Evolutionary conservation across 371 early-diverging fungal species (phyloP), one percentile per base, ranked within the genome.

Genomic region (Vairimorpha ceranae): DNA sequence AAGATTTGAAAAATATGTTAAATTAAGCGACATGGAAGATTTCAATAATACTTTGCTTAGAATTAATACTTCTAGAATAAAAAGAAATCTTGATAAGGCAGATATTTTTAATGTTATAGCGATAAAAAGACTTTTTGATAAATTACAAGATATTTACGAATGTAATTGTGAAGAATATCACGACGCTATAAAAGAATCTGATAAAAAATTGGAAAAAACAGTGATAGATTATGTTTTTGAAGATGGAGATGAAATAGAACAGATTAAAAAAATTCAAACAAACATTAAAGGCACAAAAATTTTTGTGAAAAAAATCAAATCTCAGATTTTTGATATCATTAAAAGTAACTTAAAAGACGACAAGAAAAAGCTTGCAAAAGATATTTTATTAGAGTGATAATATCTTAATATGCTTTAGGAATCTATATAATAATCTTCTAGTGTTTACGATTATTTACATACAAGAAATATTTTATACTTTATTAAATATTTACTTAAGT

Each of bases 1-100:
- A n/a, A 72, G 67, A 32, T 48, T 81, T 3, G 46, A 76, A 54
- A 59, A 75, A 30, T 52, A 74, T 65, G 56, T 81, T 14, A 69
- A 72, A 36, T 59, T 63, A 36, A 69, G 56, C 19, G 73, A 74
- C 14, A 70, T 77, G 58, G 25, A 19, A 10, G 65, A 75, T 33
- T 66, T 81, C 0, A 69, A 72, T 54, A 52, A 27, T 1, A 63
- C 23, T 19, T 65, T 77, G 35, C 15, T 70, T 21, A 43, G 43
- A 23, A 12, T 67, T 23, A 65, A 75, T 29, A 4, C 45, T 12
- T 14, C 25, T 2, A 51, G 70, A 32, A 65, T 75, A 41, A 27
- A 36, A 21, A 64, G 59, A n/a, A 27, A 41, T 2, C 54, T 61
- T 21, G 68, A 32, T 38, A 43, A 70, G 7, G n/a, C 17, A 15